These are phyloP conservation scores for Auricularia sp. DNA, from an alignment of 768 basidiomycete species.

Conservation along the genomic window DNA sequence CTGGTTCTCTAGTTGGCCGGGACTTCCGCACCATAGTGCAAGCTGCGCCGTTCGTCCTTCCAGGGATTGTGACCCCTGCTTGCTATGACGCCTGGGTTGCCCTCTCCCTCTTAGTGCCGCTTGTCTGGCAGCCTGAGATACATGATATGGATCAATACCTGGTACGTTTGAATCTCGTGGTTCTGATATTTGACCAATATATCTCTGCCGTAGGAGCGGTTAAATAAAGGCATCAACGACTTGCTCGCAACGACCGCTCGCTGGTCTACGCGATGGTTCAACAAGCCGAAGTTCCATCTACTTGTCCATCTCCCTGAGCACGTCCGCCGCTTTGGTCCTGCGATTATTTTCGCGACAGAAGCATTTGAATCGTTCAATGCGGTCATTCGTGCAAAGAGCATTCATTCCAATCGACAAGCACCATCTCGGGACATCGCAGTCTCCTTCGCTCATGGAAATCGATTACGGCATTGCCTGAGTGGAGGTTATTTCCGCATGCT, in stretches of 20 bases:
- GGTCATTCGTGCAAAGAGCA: slow-evolving; percentile 23
- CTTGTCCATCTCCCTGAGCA: slow-evolving; percentile 28
- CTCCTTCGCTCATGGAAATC: slow-evolving; percentile 15
- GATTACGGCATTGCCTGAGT: slow-evolving; percentile 20
- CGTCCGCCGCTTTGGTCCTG: slow-evolving; percentile 32
- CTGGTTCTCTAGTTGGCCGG: slow-evolving; percentile 28
- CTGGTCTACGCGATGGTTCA: slow-evolving; percentile 27
- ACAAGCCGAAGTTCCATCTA: slow-evolving; percentile 37
- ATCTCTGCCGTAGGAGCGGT: background rate
- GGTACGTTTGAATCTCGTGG: background rate
- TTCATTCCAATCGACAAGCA: slow-evolving; percentile 27
- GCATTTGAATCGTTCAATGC: slow-evolving; percentile 20
- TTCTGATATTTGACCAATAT: too few species aligned
- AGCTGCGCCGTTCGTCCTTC: slow-evolving; percentile 22
- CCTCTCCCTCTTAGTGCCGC: background rate
- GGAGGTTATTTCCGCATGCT: slow-evolving; percentile 12
- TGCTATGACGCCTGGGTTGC: background rate
- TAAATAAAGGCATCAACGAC: slow-evolving; percentile 24
- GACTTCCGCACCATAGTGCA: slow-evolving; percentile 24
- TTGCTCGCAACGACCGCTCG: slow-evolving; percentile 25
- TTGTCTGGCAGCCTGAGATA: slow-evolving; percentile 3
- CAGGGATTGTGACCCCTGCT: slow-evolving; percentile 19
- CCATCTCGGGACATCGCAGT: slow-evolving; percentile 24
- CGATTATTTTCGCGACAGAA: slow-evolving; percentile 35
- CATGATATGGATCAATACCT: background rate